Percentiles rank a stretch among this genome's conserved stretches.
Conservation (phyloP, 1,139 yeast genomes). For the Protomyces pachydermus region DNA sequence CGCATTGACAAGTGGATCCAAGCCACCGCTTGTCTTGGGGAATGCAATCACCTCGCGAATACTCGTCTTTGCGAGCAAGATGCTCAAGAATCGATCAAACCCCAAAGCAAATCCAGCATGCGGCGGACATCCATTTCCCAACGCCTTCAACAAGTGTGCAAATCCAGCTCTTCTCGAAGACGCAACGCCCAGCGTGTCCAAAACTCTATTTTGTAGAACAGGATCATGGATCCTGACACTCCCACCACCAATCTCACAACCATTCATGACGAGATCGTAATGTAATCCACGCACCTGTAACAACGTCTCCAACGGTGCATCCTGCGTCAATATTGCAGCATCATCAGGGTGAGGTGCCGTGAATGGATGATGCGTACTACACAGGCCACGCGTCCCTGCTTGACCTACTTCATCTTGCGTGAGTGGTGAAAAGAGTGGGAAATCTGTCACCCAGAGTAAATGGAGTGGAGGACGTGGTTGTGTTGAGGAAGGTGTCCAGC, state of each 20-base stretch:
- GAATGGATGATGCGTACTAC: conserved; percentile 92
- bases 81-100: conserved; percentile 86
- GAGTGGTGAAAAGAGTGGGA: conserved; percentile 79
- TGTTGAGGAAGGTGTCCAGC: background rate
- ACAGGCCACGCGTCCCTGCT: conserved; percentile 39
- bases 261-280: conserved; percentile 88
- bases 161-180: conserved; percentile 53
- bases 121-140: conserved; percentile 93
- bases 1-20: conserved; percentile 80
- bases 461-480: conserved; percentile 2
- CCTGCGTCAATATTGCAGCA: background rate
- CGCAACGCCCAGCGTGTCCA: conserved; percentile 46
- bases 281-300: conserved; percentile 80
- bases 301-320: conserved; percentile 43
- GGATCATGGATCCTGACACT: conserved; percentile 91
- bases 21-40: conserved; percentile 86
- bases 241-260: conserved; percentile 96
- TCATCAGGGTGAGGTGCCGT: conserved; percentile 61
- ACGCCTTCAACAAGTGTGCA: conserved; percentile 78
- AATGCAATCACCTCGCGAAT: conserved; percentile 93
- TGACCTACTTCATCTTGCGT: conserved; percentile 40
- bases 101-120: conserved; percentile 98
- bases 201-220: conserved; percentile 61
- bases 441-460: conserved; percentile 71
- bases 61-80: conserved; percentile 67